phyloP scores from a whole-genome alignment of 768 basidiomycete genomes.

The Peribolospora baueri region DNA sequence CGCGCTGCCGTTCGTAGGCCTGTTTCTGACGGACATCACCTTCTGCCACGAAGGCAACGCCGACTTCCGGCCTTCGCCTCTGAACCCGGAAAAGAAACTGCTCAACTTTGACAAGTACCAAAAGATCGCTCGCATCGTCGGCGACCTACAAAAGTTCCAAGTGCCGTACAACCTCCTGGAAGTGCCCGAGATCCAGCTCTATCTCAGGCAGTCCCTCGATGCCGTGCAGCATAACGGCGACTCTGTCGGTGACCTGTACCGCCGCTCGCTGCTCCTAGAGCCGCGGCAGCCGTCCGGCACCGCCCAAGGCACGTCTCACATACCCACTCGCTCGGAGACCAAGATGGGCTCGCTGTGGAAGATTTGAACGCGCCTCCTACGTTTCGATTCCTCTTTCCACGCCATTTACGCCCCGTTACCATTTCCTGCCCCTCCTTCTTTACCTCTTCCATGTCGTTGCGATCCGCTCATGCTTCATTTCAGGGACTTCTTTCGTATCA shows the following conservation, averaged over 20 bases:
- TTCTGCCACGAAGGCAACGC: constrained; percentile 92
- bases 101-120: constrained; percentile 95
- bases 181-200: constrained; percentile 69
- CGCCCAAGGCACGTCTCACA: too few relatives aligned
- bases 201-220: constrained; percentile 46
- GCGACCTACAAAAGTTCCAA: constrained; percentile 79
- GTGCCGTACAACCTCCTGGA: constrained; percentile 61
- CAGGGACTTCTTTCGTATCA: too few relatives aligned
- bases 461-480: too few relatives aligned
- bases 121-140: constrained; percentile 15
- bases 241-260: constrained; percentile 35
- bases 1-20: constrained; percentile 83
- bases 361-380: too few relatives aligned
- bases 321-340: too few relatives aligned
- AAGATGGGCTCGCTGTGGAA: too few relatives aligned
- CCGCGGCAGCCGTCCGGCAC: not conserved
- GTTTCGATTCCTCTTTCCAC: too few relatives aligned
- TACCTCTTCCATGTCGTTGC: too few relatives aligned
- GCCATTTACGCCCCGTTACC: too few relatives aligned
- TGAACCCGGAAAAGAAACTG: constrained; percentile 47
- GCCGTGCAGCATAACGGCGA: constrained; percentile 51
- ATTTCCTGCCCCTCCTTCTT: too few relatives aligned
- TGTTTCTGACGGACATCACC: constrained; percentile 33
- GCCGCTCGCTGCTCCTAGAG: constrained; percentile 35
- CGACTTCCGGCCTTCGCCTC: constrained; percentile 52